Evolutionary conservation across 306 rosid genomes (phyloP), one percentile per base, ranked within the genome.

Genomic region (Spatholobus suberectus): DNA sequence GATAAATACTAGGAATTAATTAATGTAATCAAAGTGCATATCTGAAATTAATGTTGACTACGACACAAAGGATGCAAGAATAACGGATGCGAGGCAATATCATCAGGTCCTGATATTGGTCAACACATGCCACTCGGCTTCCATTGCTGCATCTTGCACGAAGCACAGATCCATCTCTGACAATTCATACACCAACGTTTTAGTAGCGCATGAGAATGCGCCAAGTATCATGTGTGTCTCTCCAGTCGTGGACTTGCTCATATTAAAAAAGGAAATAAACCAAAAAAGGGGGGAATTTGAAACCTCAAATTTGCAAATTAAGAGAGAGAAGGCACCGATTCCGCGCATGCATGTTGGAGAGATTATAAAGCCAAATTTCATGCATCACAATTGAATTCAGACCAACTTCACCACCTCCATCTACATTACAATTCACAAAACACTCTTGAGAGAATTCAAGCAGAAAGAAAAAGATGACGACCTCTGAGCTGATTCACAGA

Each of bases 351-450:
- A 69, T 24, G 76, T 73, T 72, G 54, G 87, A 92, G 85, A 91
- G 97, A 88, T 88, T 90, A 76, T 82, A 80, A 57, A 68, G 93
- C 86, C 93, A 91, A 40, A 24, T 65, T 85, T 84, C 89, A 91
- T 94, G 98, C 96, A 88, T 80, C 90, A 58, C 61, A 82, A 63
- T 55, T 77, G 43, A 75, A 63, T 55, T 77, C 43, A 75, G 9
- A 40, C 2, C 79, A 27, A 62, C n/a, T n/a, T 54, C 41, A 17
- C 69, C 68, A 59, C 27, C 54, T 54, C 57, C 59, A 61, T 62
- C 69, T 27, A 15, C 57, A 70, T n/a, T 43, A 4, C 55, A 43
- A 12, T 10, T 47, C 41, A 46, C 38, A 15, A 17, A 63, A 15
- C 21, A 57, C 65, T n/a, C n/a, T n/a, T n/a, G n/a, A n/a, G n/a